Conservation (phyloP, 306 rosid genomes). For the Cucurbita maxima region DNA sequence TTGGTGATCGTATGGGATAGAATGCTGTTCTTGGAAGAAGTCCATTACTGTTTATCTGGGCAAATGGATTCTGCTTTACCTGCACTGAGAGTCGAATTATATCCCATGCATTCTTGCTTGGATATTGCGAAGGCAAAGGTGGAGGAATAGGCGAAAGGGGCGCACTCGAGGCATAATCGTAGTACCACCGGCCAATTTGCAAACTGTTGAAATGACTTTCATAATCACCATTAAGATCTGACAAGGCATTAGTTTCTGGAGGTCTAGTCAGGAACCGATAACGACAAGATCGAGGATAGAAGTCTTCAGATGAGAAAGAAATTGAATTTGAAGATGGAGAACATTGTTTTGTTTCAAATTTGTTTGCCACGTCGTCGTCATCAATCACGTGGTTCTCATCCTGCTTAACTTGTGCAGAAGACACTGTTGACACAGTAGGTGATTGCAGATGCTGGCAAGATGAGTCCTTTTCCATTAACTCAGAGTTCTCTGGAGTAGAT, state of each 20-base stretch:
- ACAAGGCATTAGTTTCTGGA: slow-evolving; percentile 20
- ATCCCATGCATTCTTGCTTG: slow-evolving; percentile 27
- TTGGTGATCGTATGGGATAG: slow-evolving; percentile 15
- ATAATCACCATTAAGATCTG: slow-evolving; percentile 34
- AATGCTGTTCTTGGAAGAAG: slow-evolving; percentile 18
- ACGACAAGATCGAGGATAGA: slow-evolving; percentile 19
- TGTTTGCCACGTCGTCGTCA: slow-evolving; percentile 1
- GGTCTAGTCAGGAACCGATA: slow-evolving; percentile 9
- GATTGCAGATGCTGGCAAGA: slow-evolving; percentile 2
- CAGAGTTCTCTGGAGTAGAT: slow-evolving; percentile 6
- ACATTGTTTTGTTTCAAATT: slow-evolving; percentile 11
- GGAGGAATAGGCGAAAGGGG: slow-evolving; percentile 13
- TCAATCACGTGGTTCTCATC: slow-evolving; percentile 16
- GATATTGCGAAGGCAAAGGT: slow-evolving; percentile 11
- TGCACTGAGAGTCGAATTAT: slow-evolving; percentile 16
- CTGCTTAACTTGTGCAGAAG: neutral
- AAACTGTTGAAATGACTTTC: slow-evolving; percentile 20
- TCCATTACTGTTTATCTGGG: slow-evolving; percentile 20
- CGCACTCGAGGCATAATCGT: slow-evolving; percentile 13
- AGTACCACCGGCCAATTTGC: slow-evolving; percentile 14
- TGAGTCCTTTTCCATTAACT: slow-evolving; percentile 10
- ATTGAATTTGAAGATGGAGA: slow-evolving; percentile 12
- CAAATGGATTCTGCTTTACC: slow-evolving; percentile 13
- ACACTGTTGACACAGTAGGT: neutral
- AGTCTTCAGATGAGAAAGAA: slow-evolving; percentile 20